Evolutionary conservation across 805 yeast genomes (phyloP), one percentile per base, ranked within the genome.

Genomic region (Myxozyma neotropica): DNA sequence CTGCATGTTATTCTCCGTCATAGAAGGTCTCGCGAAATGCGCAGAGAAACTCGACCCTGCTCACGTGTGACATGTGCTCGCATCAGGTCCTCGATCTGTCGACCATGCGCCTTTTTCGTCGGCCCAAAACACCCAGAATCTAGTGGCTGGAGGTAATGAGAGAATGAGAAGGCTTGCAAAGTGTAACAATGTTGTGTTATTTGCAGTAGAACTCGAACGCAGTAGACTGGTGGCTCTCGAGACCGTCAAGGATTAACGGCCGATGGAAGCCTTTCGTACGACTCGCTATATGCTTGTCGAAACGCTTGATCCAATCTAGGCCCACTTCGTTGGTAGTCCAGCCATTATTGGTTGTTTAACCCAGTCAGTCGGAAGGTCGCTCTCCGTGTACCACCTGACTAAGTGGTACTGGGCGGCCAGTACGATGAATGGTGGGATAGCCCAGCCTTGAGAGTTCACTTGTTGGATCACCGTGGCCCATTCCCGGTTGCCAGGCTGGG

Each of bases 141-240:
- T 3, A 55, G 42, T 6, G 50, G 59, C 36, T 55, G 59, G 15
- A 51, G 57, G 3, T 35, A 2, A 17, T 55, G 57, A 7, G 57
- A 51, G 59, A 55, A 52, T 55, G 59, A 19, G 56, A 49, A 50
- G 59, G 56, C 45, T 47, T 54, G 48, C 55, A 54, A 12, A 54
- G 46, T 23, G 55, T 48, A 8, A 54, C 21, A 23, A 54, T 54
- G 2, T 29, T 48, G n/a, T 48, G 48, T 45, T 46, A 39, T 43
- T 47, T 15, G 47, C 58, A 54, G 26, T 19, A 51, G 19, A 12
- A 15, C 19, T 29, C 31, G 35, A 55, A 55, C 13, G 15, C 47
- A 17, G 55, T 38, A 1, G 56, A 55, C 5, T 12, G 26, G 10
- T 55, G 59, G 29, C 57, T 48, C 38, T 55, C 56, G 35, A 49